Percentiles rank a stretch among this genome's conserved stretches.
These are phyloP conservation scores for Yamadazyma atlantica DNA, from an alignment of 1,139 yeast species.

Conservation along the genomic window DNA sequence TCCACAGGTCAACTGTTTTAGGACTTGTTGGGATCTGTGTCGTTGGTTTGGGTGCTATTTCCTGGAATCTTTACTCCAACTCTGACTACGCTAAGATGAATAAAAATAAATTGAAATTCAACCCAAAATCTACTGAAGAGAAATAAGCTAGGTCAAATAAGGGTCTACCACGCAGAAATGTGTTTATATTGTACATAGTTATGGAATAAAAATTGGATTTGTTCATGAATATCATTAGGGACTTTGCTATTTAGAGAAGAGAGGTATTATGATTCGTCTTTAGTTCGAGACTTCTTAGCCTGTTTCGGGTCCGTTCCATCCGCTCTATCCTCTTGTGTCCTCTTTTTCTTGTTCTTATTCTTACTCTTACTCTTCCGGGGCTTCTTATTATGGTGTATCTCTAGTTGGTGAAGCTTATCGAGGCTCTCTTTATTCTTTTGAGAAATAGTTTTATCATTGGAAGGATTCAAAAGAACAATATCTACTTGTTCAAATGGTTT, in stretches of 20 bases:
- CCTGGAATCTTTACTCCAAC: conserved; percentile 62
- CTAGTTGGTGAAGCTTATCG: conserved; percentile 16
- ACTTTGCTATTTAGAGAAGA: background rate
- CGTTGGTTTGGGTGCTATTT: conserved; percentile 55
- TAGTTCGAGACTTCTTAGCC: conserved; percentile 1
- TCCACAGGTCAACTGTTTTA: conserved; percentile 79
- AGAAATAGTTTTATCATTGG: conserved; percentile 18
- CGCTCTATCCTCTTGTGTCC: conserved; percentile 1
- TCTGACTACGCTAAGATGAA: conserved; percentile 47
- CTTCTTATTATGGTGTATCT: conserved; percentile 50
- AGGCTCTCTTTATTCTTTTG: conserved; percentile 41
- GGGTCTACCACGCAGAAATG: background rate
- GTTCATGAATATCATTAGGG: conserved; percentile 3
- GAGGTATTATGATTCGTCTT: background rate
- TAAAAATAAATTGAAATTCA: conserved; percentile 40
- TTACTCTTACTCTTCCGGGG: conserved; percentile 20
- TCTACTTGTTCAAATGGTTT: conserved; percentile 24
- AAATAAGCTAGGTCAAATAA: no score
- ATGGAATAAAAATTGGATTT: background rate
- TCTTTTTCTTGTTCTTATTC: conserved; percentile 21
- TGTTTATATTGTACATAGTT: conserved; percentile 3
- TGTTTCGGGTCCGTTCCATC: background rate
- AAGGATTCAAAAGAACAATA: conserved; percentile 31
- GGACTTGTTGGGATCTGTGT: conserved; percentile 65
- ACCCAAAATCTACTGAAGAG: conserved; percentile 32